These are phyloP conservation scores for Phaffia rhodozyma DNA, from an alignment of 1,284 basidiomycete species.

Conservation along the genomic window DNA sequence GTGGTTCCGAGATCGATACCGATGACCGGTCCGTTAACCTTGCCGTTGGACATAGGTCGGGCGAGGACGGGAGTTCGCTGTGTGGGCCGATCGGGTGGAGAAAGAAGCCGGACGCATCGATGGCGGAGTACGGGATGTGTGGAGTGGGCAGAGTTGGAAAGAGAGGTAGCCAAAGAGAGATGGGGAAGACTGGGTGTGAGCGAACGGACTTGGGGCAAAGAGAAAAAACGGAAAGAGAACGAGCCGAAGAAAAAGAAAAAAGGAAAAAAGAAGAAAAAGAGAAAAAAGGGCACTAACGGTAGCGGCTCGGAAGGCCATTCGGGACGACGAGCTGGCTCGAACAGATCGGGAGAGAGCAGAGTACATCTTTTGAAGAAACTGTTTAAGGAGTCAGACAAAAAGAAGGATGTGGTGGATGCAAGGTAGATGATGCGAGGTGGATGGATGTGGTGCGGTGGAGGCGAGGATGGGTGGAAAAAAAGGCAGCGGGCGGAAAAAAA, in stretches of 20 bases:
- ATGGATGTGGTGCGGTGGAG: background rate
- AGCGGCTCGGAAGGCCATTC: background rate
- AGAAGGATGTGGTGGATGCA: background rate
- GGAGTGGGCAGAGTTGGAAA: background rate
- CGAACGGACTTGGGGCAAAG: background rate
- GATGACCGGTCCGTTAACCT: conserved; percentile 40
- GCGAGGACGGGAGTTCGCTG: conserved; percentile 1
- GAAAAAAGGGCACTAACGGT: background rate
- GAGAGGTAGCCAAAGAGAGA: background rate
- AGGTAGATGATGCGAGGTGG: background rate
- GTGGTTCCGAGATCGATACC: conserved; percentile 42
- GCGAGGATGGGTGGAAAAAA: background rate
- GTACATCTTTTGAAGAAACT: background rate
- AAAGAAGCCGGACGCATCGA: background rate
- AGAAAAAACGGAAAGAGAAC: background rate
- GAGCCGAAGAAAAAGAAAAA: background rate
- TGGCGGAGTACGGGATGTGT: background rate
- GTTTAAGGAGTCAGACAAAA: background rate
- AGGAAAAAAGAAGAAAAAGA: background rate
- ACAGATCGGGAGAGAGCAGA: conserved; percentile 7
- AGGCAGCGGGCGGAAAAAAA: too few species aligned
- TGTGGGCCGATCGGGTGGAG: background rate
- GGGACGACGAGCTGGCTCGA: conserved; percentile 1
- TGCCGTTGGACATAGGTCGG: conserved; percentile 26
- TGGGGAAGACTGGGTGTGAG: background rate